Percentiles rank a stretch among this genome's conserved stretches.
Conservation (phyloP, 164 flowering plant species). For the Hamamelis virginiana region DNA sequence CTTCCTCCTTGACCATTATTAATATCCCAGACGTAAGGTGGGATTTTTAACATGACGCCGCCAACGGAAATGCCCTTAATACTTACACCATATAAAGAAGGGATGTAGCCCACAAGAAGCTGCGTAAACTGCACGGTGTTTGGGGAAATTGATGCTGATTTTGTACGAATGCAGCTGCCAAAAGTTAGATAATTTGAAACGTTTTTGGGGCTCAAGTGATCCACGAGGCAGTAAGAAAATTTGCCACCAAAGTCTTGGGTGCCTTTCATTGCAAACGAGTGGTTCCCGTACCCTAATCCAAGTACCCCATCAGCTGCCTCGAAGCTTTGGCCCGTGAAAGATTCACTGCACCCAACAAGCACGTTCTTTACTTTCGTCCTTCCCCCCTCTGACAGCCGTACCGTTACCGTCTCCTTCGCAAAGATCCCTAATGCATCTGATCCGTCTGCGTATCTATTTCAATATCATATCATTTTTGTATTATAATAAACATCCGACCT, state of each 20-base stretch:
- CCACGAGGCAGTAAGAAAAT: slow-evolving; percentile 76
- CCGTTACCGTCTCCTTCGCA: slow-evolving; percentile 55
- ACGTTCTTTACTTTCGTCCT: slow-evolving; percentile 30
- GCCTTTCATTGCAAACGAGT: slow-evolving; percentile 46
- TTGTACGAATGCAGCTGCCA: slow-evolving; percentile 26
- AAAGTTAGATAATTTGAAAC: slow-evolving; percentile 50
- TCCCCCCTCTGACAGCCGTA: slow-evolving; percentile 36
- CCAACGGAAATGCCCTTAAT: slow-evolving; percentile 57
- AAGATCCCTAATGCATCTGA: slow-evolving; percentile 53
- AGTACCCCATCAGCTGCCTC: slow-evolving; percentile 58
- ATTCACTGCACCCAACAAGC: slow-evolving; percentile 57
- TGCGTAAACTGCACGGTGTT: slow-evolving; percentile 31
- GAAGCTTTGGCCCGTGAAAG: slow-evolving; percentile 31
- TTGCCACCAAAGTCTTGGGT: slow-evolving; percentile 37
- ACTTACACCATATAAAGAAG: slow-evolving; percentile 45
- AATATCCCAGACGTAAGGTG: slow-evolving; percentile 40
- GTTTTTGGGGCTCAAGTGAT: slow-evolving; percentile 59
- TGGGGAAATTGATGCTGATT: neutral
- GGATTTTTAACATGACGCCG: slow-evolving; percentile 38
- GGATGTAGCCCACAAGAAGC: slow-evolving; percentile 29
- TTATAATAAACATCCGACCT: too few relatives aligned
- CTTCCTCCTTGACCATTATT: slow-evolving; percentile 47
- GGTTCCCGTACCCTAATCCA: slow-evolving; percentile 50
- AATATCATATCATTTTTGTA: too few relatives aligned
- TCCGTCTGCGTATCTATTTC: slow-evolving; percentile 55